Base-by-base conservation (phyloP, 495 filamentous ascomycete species). In the Tuber indicum region DNA sequence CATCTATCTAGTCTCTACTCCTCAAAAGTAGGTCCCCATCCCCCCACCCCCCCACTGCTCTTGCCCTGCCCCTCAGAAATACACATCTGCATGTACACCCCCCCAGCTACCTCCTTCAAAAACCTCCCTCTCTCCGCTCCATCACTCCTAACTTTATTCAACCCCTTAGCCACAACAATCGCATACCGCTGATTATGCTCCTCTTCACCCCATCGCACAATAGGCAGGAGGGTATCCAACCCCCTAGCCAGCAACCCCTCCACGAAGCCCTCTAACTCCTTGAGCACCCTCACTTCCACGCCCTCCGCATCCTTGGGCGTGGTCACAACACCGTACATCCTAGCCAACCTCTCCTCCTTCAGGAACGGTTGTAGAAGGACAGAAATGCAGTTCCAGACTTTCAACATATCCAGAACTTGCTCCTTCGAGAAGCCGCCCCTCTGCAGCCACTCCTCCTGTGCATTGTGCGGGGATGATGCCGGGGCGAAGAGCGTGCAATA, bases 311-410 rank as follows among this genome's bases (percentile, higher is more conserved):
- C 58, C 58, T 16, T 26, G 58, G 58, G 58, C 12, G 58, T 66
- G n/a, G 58, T 32, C n/a, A 80, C 73, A 32, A 80, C 66, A 9
- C 78, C 78, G 49, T 76, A 21, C 39, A 71, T 80, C 8, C 71
- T 36, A 16, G 78, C 78, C 19, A 80, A 58, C 16, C 76, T 66
- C 0, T 77, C 62, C 8, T n/a, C 70, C 4, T 80, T 78, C 21
- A 75, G 71, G 21, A 83, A 76, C 9, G 81, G 81, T 4, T 76
- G 49, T 21, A 83, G n/a, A 10, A 83, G 45, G 16, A 82, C 81
- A 8, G 81, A 78, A 0, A 83, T 41, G n/a, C 77, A 82, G 45
- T 75, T 58, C 73, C 81, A 82, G 62, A 78, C 75, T 39, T 82
- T 81, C 36, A 83, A 42, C 26, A 83, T 75, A 73, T 83, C 81